Conservation (phyloP, 106 monocot species). For the Allium sativum region DNA sequence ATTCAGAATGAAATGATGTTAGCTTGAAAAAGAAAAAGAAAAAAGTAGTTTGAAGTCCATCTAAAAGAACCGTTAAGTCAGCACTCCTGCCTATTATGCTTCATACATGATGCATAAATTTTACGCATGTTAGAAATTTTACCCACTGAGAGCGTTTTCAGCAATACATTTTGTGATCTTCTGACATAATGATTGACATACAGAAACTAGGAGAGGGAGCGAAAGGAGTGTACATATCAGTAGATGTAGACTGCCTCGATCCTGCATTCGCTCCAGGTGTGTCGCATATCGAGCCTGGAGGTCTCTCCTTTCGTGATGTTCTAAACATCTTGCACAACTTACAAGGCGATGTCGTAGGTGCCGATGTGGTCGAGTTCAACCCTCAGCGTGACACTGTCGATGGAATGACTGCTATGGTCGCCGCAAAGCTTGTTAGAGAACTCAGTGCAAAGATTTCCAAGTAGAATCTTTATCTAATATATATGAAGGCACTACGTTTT, state of each 20-base stretch:
- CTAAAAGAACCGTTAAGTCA: too few species aligned
- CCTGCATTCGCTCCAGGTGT: slow-evolving; percentile 98
- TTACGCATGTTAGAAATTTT: too few species aligned
- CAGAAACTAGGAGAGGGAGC: slow-evolving; percentile 92
- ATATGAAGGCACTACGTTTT: not conserved
- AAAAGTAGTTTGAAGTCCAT: too few species aligned
- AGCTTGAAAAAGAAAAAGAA: too few species aligned
- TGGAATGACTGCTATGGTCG: slow-evolving; percentile 98
- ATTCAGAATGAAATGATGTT: too few species aligned
- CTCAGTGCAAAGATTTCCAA: slow-evolving; percentile 94
- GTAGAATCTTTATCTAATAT: slow-evolving; percentile 7
- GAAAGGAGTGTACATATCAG: slow-evolving; percentile 89
- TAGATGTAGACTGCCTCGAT: slow-evolving; percentile 91
- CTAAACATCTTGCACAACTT: slow-evolving; percentile 94
- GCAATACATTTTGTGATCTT: too few species aligned
- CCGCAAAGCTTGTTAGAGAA: slow-evolving; percentile 89
- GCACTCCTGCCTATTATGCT: too few species aligned
- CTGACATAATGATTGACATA: too few species aligned
- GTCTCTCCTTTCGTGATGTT: slow-evolving; percentile 91
- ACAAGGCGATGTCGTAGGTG: slow-evolving; percentile 77
- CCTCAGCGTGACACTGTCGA: slow-evolving; percentile 98
- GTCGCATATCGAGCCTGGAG: slow-evolving; percentile 95
- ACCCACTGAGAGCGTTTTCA: too few species aligned
- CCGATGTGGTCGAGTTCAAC: slow-evolving; percentile 97
- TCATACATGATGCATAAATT: too few species aligned